Evolutionary conservation across 2,329 filamentous ascomycete genomes (phyloP), one percentile per base, ranked within the genome.

Genomic region (Emmonsiellopsis sp.): DNA sequence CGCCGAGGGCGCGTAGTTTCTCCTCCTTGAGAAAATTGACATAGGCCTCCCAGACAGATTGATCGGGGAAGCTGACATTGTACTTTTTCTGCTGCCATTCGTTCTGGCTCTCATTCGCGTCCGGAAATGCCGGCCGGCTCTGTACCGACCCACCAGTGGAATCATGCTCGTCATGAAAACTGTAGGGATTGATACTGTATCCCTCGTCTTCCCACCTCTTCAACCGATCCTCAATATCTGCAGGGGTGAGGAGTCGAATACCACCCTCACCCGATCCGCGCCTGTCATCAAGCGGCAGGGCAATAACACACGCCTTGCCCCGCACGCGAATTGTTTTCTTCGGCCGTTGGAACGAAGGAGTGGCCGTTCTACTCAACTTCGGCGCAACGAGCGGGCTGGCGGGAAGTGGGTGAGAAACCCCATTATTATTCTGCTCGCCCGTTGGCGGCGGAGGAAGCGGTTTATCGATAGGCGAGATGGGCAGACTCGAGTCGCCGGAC

Each of bases 1-100:
- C 93, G 59, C 93, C 93, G 53, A 98, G 78, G 50, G 92, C 91
- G 57, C 90, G 84, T 51, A 98, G 77, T 72, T 96, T 98, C 56
- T 92, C 89, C 73, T 98, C 93, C 61, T 88, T 84, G 37, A 97
- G 75, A 60, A 86, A 85, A 52, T 86, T 81, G 55, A 91, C 86
- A 68, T 97, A 95, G 30, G 83, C 77, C 63, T 89, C 86, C 85
- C 85, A 88, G 62, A 81, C 79, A 41, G 66, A 73, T 61, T 70
- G 70, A 56, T 76, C 64, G 4, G 74, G 73, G 55, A 77, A 71
- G 15, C 65, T 68, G 53, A 77, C 66, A 9, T 60, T 60, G 54
- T 63, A 70, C 8, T 62, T 60, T 35, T 64, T 63, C 13, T 62
- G 53, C 43, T 66, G 64, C 46, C 61, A 63, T 50, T 74, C 71